Percentiles rank a stretch among this genome's conserved stretches.
These are phyloP conservation scores for Chytriomyces sp. DNA, from an alignment of 192 early-diverging fungal genomes.

Conservation along the genomic window DNA sequence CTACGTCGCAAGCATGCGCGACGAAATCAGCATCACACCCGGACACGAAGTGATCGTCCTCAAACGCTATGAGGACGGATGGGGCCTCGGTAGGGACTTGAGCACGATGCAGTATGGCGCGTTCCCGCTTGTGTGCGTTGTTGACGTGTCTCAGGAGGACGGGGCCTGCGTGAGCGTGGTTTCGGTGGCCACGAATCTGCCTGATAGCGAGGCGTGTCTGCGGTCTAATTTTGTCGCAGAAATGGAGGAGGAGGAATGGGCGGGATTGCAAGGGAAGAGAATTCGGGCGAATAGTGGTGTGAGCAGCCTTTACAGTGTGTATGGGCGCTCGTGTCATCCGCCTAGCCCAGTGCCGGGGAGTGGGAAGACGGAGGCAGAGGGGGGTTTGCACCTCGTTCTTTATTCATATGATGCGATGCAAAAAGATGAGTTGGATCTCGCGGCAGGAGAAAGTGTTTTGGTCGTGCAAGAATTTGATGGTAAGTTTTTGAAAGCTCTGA, in stretches of 20 bases:
- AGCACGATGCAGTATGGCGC: slow-evolving; percentile 50
- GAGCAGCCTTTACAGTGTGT: background rate
- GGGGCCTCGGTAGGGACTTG: slow-evolving; percentile 53
- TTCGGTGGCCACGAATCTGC: no score
- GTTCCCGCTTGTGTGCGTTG: slow-evolving; percentile 55
- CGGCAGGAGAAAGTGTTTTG: background rate
- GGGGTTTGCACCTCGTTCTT: background rate
- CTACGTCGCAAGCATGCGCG: background rate
- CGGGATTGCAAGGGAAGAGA: no score
- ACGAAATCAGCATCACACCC: background rate
- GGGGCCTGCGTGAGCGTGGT: no score
- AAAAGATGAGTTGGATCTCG: background rate
- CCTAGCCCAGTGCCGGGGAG: background rate
- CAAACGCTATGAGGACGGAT: slow-evolving; percentile 51
- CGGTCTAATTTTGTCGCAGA: no score
- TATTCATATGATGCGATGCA: background rate
- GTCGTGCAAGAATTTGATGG: background rate
- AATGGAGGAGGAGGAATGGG: no score
- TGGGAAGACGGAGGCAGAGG: background rate
- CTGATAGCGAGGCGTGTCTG: no score
- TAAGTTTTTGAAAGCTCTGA: no score
- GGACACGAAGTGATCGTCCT: slow-evolving; percentile 48
- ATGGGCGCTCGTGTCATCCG: background rate
- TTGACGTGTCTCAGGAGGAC: no score
- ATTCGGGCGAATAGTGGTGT: background rate